phyloP scores from a whole-genome alignment of 2,329 filamentous ascomycete species.

The Macrophomina tecta region DNA sequence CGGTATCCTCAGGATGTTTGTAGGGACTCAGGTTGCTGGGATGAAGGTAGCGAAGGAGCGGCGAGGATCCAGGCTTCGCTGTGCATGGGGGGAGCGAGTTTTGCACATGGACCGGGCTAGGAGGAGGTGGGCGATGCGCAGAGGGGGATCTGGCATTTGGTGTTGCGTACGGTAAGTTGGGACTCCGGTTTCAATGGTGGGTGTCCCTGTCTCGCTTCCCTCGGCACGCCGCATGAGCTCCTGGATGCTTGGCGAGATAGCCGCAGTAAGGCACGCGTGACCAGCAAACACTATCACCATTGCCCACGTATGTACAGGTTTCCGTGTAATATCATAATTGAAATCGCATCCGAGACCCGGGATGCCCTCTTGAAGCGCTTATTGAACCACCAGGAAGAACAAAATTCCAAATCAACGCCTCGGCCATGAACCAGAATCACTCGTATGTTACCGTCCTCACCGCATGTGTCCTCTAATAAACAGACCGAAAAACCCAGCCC shows the following conservation, averaged over 20 bases:
- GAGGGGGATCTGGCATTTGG: conserved; percentile 20
- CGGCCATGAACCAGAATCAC: conserved; percentile 31
- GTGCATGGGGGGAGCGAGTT: conserved; percentile 8
- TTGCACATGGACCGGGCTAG: conserved; percentile 10
- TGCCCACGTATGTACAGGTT: conserved; percentile 22
- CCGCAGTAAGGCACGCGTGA: conserved; percentile 1
- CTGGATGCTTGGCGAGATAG: conserved; percentile 23
- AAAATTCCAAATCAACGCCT: conserved; percentile 26
- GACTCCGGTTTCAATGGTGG: conserved; percentile 20
- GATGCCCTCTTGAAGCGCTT: conserved; percentile 23
- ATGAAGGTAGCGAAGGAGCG: conserved; percentile 2
- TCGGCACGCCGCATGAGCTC: conserved; percentile 23
- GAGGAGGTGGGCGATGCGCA: conserved; percentile 6
- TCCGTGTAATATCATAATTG: conserved; percentile 8
- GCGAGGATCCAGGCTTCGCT: conserved; percentile 2
- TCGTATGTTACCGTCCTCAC: conserved; percentile 30
- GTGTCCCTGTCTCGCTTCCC: conserved; percentile 22
- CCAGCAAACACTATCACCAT: conserved; percentile 20
- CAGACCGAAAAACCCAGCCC: background rate
- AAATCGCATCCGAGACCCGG: conserved; percentile 20
- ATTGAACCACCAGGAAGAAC: conserved; percentile 8
- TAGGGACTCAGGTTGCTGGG: conserved; percentile 17
- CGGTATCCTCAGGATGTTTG: conserved; percentile 2
- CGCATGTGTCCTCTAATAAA: conserved; percentile 17
- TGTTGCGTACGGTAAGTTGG: conserved; percentile 14